A percentile compares a stretch with the other conserved stretches of the same genome.
These are phyloP conservation scores for Metarhizium album DNA, from an alignment of 2,329 filamentous ascomycete species.

Conservation along the genomic window DNA sequence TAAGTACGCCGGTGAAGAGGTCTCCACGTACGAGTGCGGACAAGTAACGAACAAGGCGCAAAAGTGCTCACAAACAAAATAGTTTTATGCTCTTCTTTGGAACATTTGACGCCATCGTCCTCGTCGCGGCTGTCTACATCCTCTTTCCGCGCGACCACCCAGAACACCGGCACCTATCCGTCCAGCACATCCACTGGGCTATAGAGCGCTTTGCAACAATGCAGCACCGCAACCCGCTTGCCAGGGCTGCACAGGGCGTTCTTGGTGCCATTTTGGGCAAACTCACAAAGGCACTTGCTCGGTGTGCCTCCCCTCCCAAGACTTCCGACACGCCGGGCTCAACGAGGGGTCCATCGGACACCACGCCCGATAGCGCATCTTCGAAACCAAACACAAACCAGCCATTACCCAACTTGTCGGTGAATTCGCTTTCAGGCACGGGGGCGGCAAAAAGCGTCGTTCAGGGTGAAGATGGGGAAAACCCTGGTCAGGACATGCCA, in stretches of 20 bases:
- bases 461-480: not conserved
- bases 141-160: slow-evolving; percentile 46
- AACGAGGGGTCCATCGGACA: not conserved
- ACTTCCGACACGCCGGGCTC: slow-evolving; percentile 9
- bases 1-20: slow-evolving; percentile 10
- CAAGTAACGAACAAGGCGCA: not conserved
- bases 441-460: not conserved
- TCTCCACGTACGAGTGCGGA: not conserved
- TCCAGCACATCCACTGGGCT: slow-evolving; percentile 49
- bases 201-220: slow-evolving; percentile 48
- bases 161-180: slow-evolving; percentile 33
- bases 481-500: not conserved
- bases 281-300: slow-evolving; percentile 37
- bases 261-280: slow-evolving; percentile 43
- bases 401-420: not conserved
- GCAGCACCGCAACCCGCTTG: slow-evolving; percentile 40
- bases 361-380: not conserved
- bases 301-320: slow-evolving; percentile 11
- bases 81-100: slow-evolving; percentile 49
- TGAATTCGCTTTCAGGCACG: no score
- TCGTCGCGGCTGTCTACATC: slow-evolving; percentile 50
- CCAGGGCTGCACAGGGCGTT: slow-evolving; percentile 42
- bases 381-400: not conserved
- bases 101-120: slow-evolving; percentile 52
- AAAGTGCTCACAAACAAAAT: not conserved